phyloP scores from a whole-genome alignment of 1,139 yeast species.

The Protomyces inouyei region DNA sequence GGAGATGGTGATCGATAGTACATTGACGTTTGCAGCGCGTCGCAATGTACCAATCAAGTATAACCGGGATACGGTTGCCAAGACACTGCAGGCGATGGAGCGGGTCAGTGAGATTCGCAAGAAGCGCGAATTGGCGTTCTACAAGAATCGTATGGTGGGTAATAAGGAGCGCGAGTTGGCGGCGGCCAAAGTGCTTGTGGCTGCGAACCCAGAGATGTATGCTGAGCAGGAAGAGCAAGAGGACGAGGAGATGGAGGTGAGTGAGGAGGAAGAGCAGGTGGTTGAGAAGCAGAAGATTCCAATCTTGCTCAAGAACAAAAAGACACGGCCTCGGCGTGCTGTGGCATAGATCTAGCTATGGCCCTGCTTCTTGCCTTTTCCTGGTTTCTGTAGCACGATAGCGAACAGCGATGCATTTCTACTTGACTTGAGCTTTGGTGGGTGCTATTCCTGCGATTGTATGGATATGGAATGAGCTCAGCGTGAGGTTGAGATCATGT shows the following conservation, averaged over 20 bases:
- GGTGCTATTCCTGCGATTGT: background rate
- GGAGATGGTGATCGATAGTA: constrained; percentile 95
- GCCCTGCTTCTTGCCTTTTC: background rate
- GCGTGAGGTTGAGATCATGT: background rate
- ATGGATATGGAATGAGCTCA: background rate
- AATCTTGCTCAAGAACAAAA: constrained; percentile 20
- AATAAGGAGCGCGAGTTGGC: constrained; percentile 82
- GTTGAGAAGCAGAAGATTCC: constrained; percentile 44
- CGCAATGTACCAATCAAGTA: constrained; percentile 97
- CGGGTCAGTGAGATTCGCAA: constrained; percentile 94
- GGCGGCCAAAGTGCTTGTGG: constrained; percentile 83
- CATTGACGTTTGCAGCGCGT: constrained; percentile 92
- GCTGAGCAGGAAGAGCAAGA: constrained; percentile 76
- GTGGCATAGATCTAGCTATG: background rate
- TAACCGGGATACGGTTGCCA: constrained; percentile 91
- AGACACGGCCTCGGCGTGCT: constrained; percentile 1
- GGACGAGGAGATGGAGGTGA: constrained; percentile 49
- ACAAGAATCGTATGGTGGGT: constrained; percentile 98
- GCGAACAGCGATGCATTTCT: background rate
- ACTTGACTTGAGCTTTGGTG: background rate
- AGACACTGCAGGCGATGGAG: constrained; percentile 91
- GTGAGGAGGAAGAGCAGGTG: constrained; percentile 46
- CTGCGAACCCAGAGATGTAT: constrained; percentile 81
- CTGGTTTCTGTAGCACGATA: background rate
- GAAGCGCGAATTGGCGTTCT: constrained; percentile 96